phyloP scores from a whole-genome alignment of 257 asterid species.

The Voacanga thouarsii region DNA sequence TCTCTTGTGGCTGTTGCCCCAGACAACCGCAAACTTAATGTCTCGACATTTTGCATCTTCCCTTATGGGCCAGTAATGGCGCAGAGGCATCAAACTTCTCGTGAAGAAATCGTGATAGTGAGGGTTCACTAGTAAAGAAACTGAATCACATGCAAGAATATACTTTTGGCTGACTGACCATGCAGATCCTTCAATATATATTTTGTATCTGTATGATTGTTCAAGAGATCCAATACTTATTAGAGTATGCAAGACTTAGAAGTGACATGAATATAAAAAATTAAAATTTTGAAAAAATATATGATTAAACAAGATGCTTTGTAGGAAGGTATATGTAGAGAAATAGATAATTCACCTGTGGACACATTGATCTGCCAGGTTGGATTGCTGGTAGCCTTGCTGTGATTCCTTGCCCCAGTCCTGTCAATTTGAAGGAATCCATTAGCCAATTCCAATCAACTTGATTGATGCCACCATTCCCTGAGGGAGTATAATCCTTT shows the following conservation, averaged over 20 bases:
- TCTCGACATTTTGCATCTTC: constrained; percentile 65
- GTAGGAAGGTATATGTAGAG: background rate
- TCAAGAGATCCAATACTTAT: background rate
- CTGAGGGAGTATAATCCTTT: background rate
- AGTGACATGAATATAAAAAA: background rate
- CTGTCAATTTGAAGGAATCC: constrained; percentile 20
- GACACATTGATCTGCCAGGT: constrained; percentile 70
- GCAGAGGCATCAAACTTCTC: constrained; percentile 69
- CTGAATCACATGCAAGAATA: constrained; percentile 82
- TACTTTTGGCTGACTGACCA: constrained; percentile 99
- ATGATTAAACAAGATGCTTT: background rate
- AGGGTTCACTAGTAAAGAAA: constrained; percentile 57
- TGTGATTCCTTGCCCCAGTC: constrained; percentile 56
- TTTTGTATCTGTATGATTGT: constrained; percentile 51
- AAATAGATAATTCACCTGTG: constrained; percentile 45
- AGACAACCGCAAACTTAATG: constrained; percentile 72
- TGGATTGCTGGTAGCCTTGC: constrained; percentile 66
- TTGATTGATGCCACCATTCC: background rate
- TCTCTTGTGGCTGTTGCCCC: constrained; percentile 62
- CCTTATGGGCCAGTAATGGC: constrained; percentile 86
- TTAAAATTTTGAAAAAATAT: background rate
- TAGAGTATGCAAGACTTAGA: too few relatives aligned
- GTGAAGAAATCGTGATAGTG: constrained; percentile 76
- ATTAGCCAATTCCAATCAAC: background rate
- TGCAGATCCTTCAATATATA: constrained; percentile 83